These are phyloP conservation scores for Ophiostoma populinum DNA, from an alignment of 2,329 filamentous ascomycete species.

Conservation along the genomic window DNA sequence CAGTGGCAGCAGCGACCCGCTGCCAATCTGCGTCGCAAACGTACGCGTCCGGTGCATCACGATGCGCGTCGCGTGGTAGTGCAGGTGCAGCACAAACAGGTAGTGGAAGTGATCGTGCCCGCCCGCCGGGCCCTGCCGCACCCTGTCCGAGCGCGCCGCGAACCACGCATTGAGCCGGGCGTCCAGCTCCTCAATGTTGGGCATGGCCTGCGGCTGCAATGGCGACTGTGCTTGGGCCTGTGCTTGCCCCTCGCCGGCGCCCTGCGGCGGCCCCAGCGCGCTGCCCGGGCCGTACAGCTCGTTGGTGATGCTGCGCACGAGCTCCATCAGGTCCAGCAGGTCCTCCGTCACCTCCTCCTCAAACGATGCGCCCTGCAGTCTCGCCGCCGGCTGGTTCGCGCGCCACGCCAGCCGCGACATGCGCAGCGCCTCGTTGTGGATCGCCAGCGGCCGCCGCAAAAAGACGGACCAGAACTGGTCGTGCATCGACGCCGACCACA, in stretches of 20 bases:
- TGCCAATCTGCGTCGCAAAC: background rate
- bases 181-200: constrained; percentile 2
- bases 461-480: constrained; percentile 8
- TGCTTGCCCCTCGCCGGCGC: too few relatives aligned
- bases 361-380: too few relatives aligned
- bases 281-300: constrained; percentile 5
- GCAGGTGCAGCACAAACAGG: constrained; percentile 8
- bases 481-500: constrained; percentile 9
- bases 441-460: constrained; percentile 5
- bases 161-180: constrained; percentile 7
- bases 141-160: constrained; percentile 1
- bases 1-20: background rate
- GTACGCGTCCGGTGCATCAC: constrained; percentile 6
- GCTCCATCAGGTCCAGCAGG: constrained; percentile 8
- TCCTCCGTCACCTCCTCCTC: constrained; percentile 8
- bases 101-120: constrained; percentile 6
- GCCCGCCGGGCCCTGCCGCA: constrained; percentile 4
- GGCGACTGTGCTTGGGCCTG: background rate
- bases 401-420: constrained; percentile 7
- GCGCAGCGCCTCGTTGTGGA: constrained; percentile 5
- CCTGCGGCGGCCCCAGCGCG: background rate
- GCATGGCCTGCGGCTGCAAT: constrained; percentile 1
- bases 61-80: constrained; percentile 7
- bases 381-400: too few relatives aligned
- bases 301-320: constrained; percentile 6